phyloP scores from a whole-genome alignment of 129 eudicot genomes.

The Flaveria trinervia region DNA sequence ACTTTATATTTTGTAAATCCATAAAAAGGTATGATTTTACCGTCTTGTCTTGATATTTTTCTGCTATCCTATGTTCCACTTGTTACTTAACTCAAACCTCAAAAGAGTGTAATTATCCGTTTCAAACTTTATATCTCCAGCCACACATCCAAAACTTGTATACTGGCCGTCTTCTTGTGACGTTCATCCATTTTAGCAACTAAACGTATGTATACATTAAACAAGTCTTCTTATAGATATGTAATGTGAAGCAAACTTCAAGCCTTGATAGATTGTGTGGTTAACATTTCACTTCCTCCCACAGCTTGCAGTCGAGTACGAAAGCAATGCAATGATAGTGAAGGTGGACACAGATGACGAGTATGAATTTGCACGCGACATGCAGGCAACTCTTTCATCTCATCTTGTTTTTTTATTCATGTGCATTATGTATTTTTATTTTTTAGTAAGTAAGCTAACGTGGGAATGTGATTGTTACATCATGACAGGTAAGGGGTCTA shows the following conservation, averaged over 20 bases:
- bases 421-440: not conserved
- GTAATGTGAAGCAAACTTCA: no score
- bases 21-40: not conserved
- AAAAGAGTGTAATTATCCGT: no score
- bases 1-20: not conserved
- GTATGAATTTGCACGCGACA: constrained; percentile 90
- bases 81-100: not conserved
- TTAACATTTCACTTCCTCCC: not conserved
- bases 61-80: not conserved
- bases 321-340: constrained; percentile 74
- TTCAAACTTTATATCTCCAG: no score
- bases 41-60: not conserved
- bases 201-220: no score
- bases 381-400: constrained; percentile 65
- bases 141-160: no score
- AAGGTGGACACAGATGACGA: constrained; percentile 98
- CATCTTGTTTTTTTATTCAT: not conserved
- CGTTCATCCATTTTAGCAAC: no score
- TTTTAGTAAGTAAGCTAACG: not conserved
- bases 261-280: no score
- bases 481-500: constrained; percentile 84
- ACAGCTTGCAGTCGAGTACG: constrained; percentile 97
- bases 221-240: no score
- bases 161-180: no score
- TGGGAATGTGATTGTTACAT: not conserved